A percentile compares a stretch with the other conserved stretches of the same genome.
Conservation (phyloP, 2,329 filamentous ascomycete species). For the Fusarium protoensiforme region DNA sequence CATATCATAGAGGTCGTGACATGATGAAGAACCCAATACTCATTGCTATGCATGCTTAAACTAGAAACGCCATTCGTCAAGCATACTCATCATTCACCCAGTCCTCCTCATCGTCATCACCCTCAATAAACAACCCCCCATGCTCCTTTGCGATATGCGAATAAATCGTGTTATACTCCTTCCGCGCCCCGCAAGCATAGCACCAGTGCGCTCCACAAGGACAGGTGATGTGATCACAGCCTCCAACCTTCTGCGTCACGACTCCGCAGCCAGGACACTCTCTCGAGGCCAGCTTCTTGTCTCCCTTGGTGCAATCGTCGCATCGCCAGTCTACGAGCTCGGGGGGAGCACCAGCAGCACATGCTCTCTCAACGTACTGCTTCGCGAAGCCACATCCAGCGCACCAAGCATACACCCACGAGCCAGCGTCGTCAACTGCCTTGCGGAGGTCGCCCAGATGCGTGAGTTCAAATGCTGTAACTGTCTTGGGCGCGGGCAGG, state of each 20-base stretch:
- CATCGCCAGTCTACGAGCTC: constrained; percentile 55
- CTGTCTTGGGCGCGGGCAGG: constrained; percentile 50
- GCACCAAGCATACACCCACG: constrained; percentile 63
- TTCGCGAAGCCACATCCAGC: constrained; percentile 54
- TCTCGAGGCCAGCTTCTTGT: constrained; percentile 25
- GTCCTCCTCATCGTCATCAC: constrained; percentile 33
- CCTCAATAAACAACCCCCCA: constrained; percentile 42
- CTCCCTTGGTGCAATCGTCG: constrained; percentile 48
- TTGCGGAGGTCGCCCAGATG: constrained; percentile 50
- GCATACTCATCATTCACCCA: constrained; percentile 12
- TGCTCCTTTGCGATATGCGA: constrained; percentile 50
- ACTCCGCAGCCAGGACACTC: constrained; percentile 52
- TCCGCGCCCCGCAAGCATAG: constrained; percentile 50
- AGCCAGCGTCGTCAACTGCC: constrained; percentile 54
- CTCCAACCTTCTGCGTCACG: constrained; percentile 50
- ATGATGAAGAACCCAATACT: neutral
- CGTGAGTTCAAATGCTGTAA: constrained; percentile 51
- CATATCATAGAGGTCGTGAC: no score
- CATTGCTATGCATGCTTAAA: neutral
- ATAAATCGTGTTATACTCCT: constrained; percentile 47
- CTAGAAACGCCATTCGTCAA: neutral
- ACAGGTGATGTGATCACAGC: constrained; percentile 55
- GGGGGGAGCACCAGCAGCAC: constrained; percentile 53
- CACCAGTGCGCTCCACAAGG: constrained; percentile 53
- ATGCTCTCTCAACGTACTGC: constrained; percentile 55